phyloP scores from a whole-genome alignment of 2,329 filamentous ascomycete genomes.

The Orbilia quercus region DNA sequence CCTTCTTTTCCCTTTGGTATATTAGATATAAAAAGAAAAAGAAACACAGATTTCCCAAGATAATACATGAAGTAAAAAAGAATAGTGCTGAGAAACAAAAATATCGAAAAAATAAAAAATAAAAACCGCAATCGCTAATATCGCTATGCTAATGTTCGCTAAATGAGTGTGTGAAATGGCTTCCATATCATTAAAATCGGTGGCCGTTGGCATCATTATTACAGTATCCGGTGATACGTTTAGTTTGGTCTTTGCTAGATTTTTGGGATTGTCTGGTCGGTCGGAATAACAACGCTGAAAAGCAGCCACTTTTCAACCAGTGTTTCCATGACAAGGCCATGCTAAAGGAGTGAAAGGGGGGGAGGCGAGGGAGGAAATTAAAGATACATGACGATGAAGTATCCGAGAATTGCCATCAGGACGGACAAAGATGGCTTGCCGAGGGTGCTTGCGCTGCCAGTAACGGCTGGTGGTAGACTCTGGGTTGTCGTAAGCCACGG shows the following conservation, averaged over 20 bases:
- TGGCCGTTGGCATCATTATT: slow-evolving; percentile 55
- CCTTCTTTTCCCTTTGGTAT: slow-evolving; percentile 3
- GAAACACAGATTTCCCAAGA: slow-evolving; percentile 31
- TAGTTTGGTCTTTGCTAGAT: slow-evolving; percentile 17
- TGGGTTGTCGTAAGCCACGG: slow-evolving; percentile 4
- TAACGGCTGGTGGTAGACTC: slow-evolving; percentile 21
- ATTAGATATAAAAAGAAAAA: slow-evolving; percentile 26
- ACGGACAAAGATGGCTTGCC: slow-evolving; percentile 30
- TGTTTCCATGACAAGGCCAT: neutral
- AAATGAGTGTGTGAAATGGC: slow-evolving; percentile 49
- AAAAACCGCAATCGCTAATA: slow-evolving; percentile 36
- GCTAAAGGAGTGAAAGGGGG: neutral
- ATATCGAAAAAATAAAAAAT: slow-evolving; percentile 18
- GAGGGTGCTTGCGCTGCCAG: slow-evolving; percentile 41
- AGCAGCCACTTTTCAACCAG: neutral
- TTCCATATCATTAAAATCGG: slow-evolving; percentile 47
- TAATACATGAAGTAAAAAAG: slow-evolving; percentile 49
- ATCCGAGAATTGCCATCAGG: slow-evolving; percentile 29
- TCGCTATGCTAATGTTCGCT: slow-evolving; percentile 54
- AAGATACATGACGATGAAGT: slow-evolving; percentile 40
- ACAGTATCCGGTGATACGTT: slow-evolving; percentile 25
- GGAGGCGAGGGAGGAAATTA: slow-evolving; percentile 17
- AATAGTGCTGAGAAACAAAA: too few species aligned
- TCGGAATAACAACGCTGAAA: neutral
- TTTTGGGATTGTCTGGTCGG: slow-evolving; percentile 4